Evolutionary conservation across 768 basidiomycete genomes (phyloP).

Genomic region (Dendrothele bispora): DNA sequence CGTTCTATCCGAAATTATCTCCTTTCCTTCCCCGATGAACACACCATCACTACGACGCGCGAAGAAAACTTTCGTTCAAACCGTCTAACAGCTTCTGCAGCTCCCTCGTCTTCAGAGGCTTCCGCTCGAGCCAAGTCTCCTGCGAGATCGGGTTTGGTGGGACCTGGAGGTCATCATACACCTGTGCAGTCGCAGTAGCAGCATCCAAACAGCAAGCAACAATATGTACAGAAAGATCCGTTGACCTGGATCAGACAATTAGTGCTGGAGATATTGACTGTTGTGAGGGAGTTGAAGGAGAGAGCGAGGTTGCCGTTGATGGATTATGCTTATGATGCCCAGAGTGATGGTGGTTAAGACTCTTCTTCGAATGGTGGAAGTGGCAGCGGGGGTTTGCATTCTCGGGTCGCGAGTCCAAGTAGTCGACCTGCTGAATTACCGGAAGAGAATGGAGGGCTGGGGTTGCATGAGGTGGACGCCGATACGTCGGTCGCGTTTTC

Average conservation of each 20-base stretch:
- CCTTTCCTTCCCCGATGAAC: conserved; percentile 78
- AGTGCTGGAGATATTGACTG: conserved; percentile 81
- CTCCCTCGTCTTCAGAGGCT: conserved; percentile 17
- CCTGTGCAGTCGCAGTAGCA: conserved; percentile 10
- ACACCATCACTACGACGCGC: conserved; percentile 51
- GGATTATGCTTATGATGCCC: conserved; percentile 82
- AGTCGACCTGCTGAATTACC: conserved; percentile 45
- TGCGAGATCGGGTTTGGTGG: no score
- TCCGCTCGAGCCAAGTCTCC: no score
- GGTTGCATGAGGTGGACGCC: conserved; percentile 41
- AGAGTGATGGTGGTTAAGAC: conserved; percentile 66
- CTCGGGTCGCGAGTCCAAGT: conserved; percentile 34
- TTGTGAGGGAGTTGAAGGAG: conserved; percentile 82
- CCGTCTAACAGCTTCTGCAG: conserved; percentile 31
- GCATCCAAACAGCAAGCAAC: no score
- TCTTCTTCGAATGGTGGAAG: conserved; percentile 30
- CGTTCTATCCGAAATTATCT: conserved; percentile 84
- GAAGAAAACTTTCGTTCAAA: conserved; percentile 60
- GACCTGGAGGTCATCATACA: no score
- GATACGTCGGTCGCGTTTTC: conserved; percentile 70
- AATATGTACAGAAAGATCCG: no score
- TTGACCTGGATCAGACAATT: conserved; percentile 69
- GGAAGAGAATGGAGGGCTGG: conserved; percentile 27
- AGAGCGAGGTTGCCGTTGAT: conserved; percentile 68
- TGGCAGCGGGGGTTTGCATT: conserved; percentile 23